Percentiles rank a stretch among this genome's conserved stretches.
phyloP scores from a whole-genome alignment of 495 filamentous ascomycete genomes.

The Niebla homalea region DNA sequence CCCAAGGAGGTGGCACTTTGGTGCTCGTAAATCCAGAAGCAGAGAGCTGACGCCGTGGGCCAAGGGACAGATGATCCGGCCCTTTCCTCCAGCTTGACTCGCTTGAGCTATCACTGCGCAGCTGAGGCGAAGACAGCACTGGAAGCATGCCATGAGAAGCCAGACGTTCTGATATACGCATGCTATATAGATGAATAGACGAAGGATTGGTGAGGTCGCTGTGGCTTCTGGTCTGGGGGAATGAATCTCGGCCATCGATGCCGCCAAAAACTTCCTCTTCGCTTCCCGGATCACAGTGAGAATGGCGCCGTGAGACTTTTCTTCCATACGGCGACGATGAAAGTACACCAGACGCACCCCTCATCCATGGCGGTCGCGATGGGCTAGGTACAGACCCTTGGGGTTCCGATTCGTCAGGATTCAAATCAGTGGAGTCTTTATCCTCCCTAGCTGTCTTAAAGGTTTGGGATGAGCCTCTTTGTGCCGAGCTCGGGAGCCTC shows the following conservation, averaged over 20 bases:
- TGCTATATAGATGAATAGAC: conserved; percentile 12
- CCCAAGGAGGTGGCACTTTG: conserved; percentile 4
- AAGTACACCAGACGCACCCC: background rate
- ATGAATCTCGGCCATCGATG: conserved; percentile 6
- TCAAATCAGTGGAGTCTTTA: background rate
- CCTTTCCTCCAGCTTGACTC: conserved; percentile 4
- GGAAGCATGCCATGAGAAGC: conserved; percentile 5
- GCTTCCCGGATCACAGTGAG: background rate
- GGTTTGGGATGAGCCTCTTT: background rate
- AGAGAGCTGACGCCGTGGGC: conserved; percentile 6
- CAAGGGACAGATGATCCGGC: conserved; percentile 2
- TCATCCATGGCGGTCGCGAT: background rate
- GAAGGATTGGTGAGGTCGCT: conserved; percentile 3
- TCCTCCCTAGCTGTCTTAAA: background rate
- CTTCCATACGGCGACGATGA: background rate
- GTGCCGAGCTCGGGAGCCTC: background rate
- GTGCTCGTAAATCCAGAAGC: conserved; percentile 1
- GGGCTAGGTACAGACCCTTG: background rate
- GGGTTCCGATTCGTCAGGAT: background rate
- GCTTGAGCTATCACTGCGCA: background rate
- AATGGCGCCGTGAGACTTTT: background rate
- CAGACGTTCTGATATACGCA: conserved; percentile 11
- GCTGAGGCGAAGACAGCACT: conserved; percentile 3
- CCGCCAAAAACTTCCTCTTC: conserved; percentile 9
- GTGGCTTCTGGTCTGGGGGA: conserved; percentile 3